Percentiles rank a stretch among this genome's conserved stretches.
phyloP scores from a whole-genome alignment of 257 asterid species.

The Galeopsis tetrahit region DNA sequence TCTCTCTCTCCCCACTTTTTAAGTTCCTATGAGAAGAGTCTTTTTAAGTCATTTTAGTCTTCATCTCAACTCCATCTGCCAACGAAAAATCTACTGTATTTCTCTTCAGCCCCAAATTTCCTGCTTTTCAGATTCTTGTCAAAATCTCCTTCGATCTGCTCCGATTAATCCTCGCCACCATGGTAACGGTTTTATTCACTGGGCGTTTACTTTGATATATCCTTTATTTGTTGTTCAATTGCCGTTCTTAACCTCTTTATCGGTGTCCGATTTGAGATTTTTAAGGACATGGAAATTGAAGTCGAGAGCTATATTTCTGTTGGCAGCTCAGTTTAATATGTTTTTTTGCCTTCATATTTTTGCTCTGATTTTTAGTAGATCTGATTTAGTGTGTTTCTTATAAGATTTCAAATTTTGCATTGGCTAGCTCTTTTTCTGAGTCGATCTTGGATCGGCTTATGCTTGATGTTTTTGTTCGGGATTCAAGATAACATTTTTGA shows the following conservation, averaged over 20 bases:
- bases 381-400: slow-evolving; percentile 26
- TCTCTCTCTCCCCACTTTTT: too few species aligned
- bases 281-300: not conserved
- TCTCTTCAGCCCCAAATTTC: slow-evolving; percentile 35
- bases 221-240: not conserved
- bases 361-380: slow-evolving; percentile 21
- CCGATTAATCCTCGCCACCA: slow-evolving; percentile 42
- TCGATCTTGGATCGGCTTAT: slow-evolving; percentile 28
- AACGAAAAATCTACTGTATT: not conserved
- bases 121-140: slow-evolving; percentile 26
- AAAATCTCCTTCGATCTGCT: slow-evolving; percentile 36
- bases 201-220: slow-evolving; percentile 1
- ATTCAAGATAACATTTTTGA: not conserved
- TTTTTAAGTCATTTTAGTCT: slow-evolving; percentile 24
- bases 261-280: slow-evolving; percentile 21
- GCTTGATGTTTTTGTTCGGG: not conserved
- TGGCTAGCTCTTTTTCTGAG: not conserved
- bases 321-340: slow-evolving; percentile 26
- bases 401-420: not conserved
- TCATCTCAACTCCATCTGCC: slow-evolving; percentile 27
- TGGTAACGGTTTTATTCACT: slow-evolving; percentile 35
- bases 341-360: slow-evolving; percentile 2
- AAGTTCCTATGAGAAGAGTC: too few species aligned
- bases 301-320: slow-evolving; percentile 4
- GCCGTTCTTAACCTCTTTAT: slow-evolving; percentile 13